Evolutionary conservation across 2,329 filamentous ascomycete species (phyloP), one percentile per base, ranked within the genome.

Genomic region (Fusarium solani-melongenae): DNA sequence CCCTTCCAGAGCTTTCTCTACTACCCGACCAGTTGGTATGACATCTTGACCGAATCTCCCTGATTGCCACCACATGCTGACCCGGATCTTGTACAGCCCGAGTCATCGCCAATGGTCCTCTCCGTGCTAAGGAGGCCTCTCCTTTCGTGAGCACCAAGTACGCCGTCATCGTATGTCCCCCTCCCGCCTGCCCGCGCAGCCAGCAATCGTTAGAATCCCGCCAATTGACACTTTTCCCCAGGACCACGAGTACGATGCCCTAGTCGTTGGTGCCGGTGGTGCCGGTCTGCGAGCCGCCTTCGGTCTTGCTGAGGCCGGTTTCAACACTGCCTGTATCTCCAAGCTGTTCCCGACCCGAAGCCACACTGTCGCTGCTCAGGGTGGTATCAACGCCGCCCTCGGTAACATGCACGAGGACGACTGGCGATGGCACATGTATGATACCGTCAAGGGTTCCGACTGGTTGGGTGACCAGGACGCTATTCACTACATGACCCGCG

Each of bases 391-490:
- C 83, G 94, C 94, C 65, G 94, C 94, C 60, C 88, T 96, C 65
- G 94, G 94, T 81, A 98, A 97, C 87, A 98, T 98, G 95, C 95
- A 98, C 89, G 91, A 96, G 88, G 95, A 98, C 81, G 95, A 98
- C 87, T 98, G 95, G 95, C 92, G 95, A 88, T 98, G 95, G 95
- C 95, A 98, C 87, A 98, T 98, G 95, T 98, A 98, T 88, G 95
- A 98, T 84, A 98, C 95, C 49, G 95, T 98, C 82, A 98, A 98
- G 89, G 95, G 95, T 76, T 97, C 94, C 76, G 95, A 98, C 88
- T 98, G 95, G 95, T 91, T 98, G 60, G 95, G 95, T 84, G 95
- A 98, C 84, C 95, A 98, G 86, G 95, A 98, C 83, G 95, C 95
- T 75, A 98, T 98, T 82, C 95, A 98, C 86, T 98, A 98, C 88